Percentiles rank a stretch among this genome's conserved stretches.
Conservation (phyloP, 352 stramenopile genomes). For the Nothophytophthora sp. region DNA sequence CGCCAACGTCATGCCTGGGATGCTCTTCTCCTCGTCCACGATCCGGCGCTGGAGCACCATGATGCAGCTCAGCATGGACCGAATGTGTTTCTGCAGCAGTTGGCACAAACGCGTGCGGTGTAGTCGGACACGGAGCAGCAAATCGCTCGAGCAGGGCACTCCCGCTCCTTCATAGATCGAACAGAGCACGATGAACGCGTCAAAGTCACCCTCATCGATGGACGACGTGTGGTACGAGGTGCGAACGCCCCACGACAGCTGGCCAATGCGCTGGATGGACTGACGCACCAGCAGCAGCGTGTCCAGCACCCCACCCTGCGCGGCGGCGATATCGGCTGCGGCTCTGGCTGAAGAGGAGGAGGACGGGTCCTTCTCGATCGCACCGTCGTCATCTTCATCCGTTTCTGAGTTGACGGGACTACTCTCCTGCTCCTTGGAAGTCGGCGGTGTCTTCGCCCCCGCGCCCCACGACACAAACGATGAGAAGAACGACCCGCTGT, state of each 20-base stretch:
- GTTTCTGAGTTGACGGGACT: constrained; percentile 79
- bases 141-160: constrained; percentile 63
- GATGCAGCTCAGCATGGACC: constrained; percentile 68
- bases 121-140: constrained; percentile 72
- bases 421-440: constrained; percentile 19
- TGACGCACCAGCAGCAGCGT: constrained; percentile 80
- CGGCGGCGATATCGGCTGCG: constrained; percentile 48
- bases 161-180: constrained; percentile 79
- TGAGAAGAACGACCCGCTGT: constrained; percentile 37
- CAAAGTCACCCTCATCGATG: constrained; percentile 82
- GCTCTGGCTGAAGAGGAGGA: constrained; percentile 60
- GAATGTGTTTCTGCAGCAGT: constrained; percentile 75
- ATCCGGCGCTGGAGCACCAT: constrained; percentile 76
- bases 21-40: constrained; percentile 76
- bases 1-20: constrained; percentile 73
- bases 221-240: constrained; percentile 85
- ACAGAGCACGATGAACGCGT: constrained; percentile 84
- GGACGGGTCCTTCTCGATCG: constrained; percentile 56
- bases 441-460: constrained; percentile 45
- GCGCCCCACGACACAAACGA: constrained; percentile 70
- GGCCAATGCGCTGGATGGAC: constrained; percentile 83
- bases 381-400: constrained; percentile 64
- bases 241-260: constrained; percentile 80
- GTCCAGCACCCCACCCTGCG: constrained; percentile 68
- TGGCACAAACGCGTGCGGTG: constrained; percentile 71